phyloP scores from a whole-genome alignment of 495 filamentous ascomycete genomes.

The Tuber microsphaerosporum region DNA sequence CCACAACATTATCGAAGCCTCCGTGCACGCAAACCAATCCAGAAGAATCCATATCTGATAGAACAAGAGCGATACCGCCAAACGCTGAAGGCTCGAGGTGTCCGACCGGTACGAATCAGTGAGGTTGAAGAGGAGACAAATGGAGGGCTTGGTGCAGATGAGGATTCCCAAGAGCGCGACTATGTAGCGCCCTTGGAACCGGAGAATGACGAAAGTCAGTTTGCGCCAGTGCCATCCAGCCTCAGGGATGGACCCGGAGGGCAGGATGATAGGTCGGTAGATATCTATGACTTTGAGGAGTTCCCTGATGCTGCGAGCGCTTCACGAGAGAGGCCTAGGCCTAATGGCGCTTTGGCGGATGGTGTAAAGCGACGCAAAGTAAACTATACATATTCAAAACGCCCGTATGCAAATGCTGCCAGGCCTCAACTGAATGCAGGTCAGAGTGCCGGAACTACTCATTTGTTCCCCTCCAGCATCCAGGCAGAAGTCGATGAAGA shows the following conservation, averaged over 20 bases:
- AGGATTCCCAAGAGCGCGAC: conserved; percentile 44
- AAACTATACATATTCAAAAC: conserved; percentile 34
- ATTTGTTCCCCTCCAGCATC: not conserved
- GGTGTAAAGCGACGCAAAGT: conserved; percentile 45
- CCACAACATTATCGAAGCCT: conserved; percentile 38
- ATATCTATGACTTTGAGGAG: conserved; percentile 17
- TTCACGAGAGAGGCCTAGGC: conserved; percentile 12
- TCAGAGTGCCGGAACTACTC: conserved; percentile 12
- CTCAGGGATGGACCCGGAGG: conserved; percentile 30
- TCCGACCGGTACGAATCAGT: conserved; percentile 49
- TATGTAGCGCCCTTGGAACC: conserved; percentile 43
- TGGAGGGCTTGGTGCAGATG: conserved; percentile 16
- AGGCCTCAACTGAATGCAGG: not conserved
- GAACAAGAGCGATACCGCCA: conserved; percentile 52
- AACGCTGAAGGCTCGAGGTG: conserved; percentile 48
- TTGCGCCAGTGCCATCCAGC: not conserved
- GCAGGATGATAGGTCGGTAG: conserved; percentile 16
- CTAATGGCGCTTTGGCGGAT: conserved; percentile 14
- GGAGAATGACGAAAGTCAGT: conserved; percentile 4
- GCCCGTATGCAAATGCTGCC: conserved; percentile 5
- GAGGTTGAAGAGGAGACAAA: conserved; percentile 25
- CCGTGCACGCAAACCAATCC: conserved; percentile 55
- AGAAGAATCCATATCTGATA: conserved; percentile 53
- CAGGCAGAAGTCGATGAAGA: not conserved
- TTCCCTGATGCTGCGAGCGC: conserved; percentile 37